These are phyloP conservation scores for Borealophlyctis nickersoniae DNA, from an alignment of 192 early-diverging fungal genomes.

Conservation along the genomic window DNA sequence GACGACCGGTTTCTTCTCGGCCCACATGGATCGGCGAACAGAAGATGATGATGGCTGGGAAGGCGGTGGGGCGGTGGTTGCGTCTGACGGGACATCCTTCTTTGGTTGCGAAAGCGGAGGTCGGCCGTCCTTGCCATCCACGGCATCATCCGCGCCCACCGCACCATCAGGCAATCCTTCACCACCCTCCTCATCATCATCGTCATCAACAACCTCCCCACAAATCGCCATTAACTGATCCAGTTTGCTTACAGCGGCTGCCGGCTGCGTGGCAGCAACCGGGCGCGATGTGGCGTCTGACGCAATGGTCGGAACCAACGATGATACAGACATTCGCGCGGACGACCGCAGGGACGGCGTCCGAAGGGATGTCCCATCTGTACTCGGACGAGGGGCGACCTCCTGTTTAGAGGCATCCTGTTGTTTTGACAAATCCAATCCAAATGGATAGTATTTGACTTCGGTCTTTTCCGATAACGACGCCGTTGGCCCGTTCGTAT, in stretches of 20 bases:
- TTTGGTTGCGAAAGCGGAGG: too few species aligned
- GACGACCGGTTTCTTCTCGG: neutral
- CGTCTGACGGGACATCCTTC: too few species aligned
- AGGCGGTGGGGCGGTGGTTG: too few species aligned
- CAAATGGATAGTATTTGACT: too few species aligned
- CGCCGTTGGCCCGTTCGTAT: too few species aligned
- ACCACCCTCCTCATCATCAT: neutral
- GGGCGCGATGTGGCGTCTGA: neutral
- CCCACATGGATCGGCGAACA: neutral
- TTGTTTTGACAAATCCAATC: too few species aligned
- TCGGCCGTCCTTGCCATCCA: too few species aligned
- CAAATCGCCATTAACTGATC: neutral
- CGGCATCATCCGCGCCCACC: neutral
- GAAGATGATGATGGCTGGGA: too few species aligned
- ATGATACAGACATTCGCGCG: neutral
- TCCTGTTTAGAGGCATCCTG: too few species aligned
- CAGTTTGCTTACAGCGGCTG: neutral
- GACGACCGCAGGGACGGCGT: neutral
- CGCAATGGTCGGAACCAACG: neutral
- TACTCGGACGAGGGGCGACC: too few species aligned
- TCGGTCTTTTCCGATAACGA: too few species aligned
- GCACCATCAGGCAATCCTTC: neutral
- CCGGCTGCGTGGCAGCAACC: neutral
- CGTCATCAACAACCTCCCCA: neutral
- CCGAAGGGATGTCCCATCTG: too few species aligned